These are phyloP conservation scores for Fragaria iinumae DNA, from an alignment of 306 rosid species.

Conservation along the genomic window DNA sequence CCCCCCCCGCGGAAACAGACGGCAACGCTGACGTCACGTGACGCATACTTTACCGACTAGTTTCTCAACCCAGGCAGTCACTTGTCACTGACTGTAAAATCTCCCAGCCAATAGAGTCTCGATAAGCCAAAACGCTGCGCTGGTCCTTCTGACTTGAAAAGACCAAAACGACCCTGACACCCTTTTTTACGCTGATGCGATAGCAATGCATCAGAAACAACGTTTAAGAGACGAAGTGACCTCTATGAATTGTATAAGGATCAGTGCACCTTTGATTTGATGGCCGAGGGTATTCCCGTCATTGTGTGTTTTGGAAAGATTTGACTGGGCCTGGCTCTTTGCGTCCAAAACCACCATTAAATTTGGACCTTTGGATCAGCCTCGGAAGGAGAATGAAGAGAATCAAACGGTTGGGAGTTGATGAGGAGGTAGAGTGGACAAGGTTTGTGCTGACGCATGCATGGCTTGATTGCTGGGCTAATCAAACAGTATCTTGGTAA, in stretches of 20 bases:
- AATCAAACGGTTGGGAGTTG: slow-evolving; percentile 13
- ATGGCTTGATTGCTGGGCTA: slow-evolving; percentile 4
- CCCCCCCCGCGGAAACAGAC: background rate
- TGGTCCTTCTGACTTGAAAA: slow-evolving; percentile 28
- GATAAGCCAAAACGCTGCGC: background rate
- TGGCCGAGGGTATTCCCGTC: slow-evolving; percentile 35
- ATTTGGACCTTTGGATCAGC: slow-evolving; percentile 25
- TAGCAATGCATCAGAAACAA: slow-evolving; percentile 15
- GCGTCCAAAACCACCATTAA: slow-evolving; percentile 14
- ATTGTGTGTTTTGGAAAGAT: slow-evolving; percentile 13
- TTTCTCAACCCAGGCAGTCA: slow-evolving; percentile 18
- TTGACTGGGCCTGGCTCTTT: slow-evolving; percentile 28
- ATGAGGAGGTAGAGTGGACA: background rate
- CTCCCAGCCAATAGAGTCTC: slow-evolving; percentile 4
- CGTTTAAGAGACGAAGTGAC: slow-evolving; percentile 27
- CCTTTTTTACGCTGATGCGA: slow-evolving; percentile 14
- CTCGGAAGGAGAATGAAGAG: slow-evolving; percentile 15
- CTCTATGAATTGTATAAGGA: slow-evolving; percentile 28
- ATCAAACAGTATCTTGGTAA: slow-evolving; percentile 6
- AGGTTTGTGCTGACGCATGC: background rate
- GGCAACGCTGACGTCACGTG: slow-evolving; percentile 43
- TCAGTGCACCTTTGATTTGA: slow-evolving; percentile 36
- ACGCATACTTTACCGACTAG: slow-evolving; percentile 22
- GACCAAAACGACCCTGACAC: slow-evolving; percentile 58
- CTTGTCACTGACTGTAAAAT: slow-evolving; percentile 16